Evolutionary conservation across 306 rosid species (phyloP).

Genomic region (Casuarina glauca): DNA sequence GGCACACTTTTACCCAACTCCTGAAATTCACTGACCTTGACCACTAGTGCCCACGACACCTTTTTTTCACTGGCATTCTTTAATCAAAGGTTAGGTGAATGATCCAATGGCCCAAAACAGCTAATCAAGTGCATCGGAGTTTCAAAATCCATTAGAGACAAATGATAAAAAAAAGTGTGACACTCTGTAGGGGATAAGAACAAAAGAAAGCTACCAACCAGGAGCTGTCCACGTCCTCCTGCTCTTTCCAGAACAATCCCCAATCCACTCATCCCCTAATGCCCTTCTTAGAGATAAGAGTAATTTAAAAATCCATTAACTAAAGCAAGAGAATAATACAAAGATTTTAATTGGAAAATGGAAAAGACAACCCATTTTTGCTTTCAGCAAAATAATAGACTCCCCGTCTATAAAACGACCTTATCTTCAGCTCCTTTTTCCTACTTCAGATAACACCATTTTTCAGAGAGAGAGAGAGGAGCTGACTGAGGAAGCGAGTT

Average conservation of each 20-base stretch:
- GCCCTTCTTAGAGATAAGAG: too few species aligned
- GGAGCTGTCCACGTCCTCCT: constrained; percentile 28
- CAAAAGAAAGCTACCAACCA: constrained; percentile 30
- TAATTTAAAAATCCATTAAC: neutral
- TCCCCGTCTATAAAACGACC: constrained; percentile 36
- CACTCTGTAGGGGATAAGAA: constrained; percentile 44
- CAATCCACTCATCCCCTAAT: neutral
- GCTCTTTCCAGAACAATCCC: constrained; percentile 51
- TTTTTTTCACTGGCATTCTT: neutral
- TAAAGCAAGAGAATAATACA: constrained; percentile 3
- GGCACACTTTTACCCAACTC: too few species aligned
- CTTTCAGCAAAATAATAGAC: constrained; percentile 4
- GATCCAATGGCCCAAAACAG: constrained; percentile 24
- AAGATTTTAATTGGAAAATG: neutral
- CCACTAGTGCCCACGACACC: constrained; percentile 16
- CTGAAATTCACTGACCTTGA: neutral
- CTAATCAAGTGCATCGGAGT: neutral
- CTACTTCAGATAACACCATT: neutral
- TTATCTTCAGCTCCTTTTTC: neutral
- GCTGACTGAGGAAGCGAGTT: neutral
- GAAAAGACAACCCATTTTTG: constrained; percentile 9
- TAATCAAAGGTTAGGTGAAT: constrained; percentile 1
- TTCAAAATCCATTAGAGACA: neutral
- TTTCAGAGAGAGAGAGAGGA: constrained; percentile 9
- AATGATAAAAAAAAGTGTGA: constrained; percentile 11